Evolutionary conservation across 192 early-diverging fungal species (phyloP), one percentile per base, ranked within the genome.

Genomic region (Backusella circina): DNA sequence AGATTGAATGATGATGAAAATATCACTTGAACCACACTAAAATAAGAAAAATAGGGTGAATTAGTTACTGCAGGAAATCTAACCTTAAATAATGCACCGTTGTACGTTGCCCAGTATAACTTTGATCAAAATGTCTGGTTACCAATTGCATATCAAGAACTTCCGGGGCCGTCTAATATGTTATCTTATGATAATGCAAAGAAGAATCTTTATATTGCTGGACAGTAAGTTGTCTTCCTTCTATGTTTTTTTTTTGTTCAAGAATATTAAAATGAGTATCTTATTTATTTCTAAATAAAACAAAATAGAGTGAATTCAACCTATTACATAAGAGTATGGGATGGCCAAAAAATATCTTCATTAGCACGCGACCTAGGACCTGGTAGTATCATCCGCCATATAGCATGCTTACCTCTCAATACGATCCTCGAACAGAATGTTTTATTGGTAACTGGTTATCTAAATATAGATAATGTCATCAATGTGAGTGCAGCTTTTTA

Each of bases 401-500:
- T 81, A 21, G 66, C 67, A 30, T 66, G 57, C 5, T 28, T 81
- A 21, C 75, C 71, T 0, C 61, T 66, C 16, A 41, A 54, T 13
- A 41, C 61, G 10, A 67, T 26, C 3, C 18, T 31, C 13, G 31
- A 67, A 23, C 35, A 70, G 35, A 39, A 41, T 7, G 80, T 89
- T 30, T 74, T 89, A 0, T 47, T 89, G 35, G 79, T 85, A 1
- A 79, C 79, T 32, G 88, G 88, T 0, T 67, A 73, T 1, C 72
- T 89, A 8, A 78, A 85, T 18, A 72, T 89, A 1, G 71, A 75
- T 21, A 71, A 75, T 10, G 57, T 70, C 33, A 85, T 85, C 33
- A 82, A 87, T 68, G 80, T 82, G 1, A 81, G 78, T 31, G 70
- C 83, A 1, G 88, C 85, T 1, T 83, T 89, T 39, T 89, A 79